Evolutionary conservation across 176 grass and related monocot genomes (phyloP), one percentile per base, ranked within the genome.

Genomic region (Triticum aestivum): DNA sequence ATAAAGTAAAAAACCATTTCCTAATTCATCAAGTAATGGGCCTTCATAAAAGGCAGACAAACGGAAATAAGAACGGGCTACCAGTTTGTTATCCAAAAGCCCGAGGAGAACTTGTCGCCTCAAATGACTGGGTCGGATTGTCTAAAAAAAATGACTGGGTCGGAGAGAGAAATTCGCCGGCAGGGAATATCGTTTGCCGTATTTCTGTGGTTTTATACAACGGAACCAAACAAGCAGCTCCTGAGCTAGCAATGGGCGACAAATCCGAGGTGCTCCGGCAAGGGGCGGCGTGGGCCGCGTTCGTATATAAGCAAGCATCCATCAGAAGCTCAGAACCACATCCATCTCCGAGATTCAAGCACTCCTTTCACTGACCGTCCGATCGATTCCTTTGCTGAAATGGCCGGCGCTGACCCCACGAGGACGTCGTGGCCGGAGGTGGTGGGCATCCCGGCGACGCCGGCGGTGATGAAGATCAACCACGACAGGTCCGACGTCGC

Each of bases 361-460:
- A 3, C 67, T 10, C n/a, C 70, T 45, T 45, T 14, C 38, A 3
- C 42, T n/a, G 39, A 73, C n/a, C 68, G 17, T 39, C 67, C 5
- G 68, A 41, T 8, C 21, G 11, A 8, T 45, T 24, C 71, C 2
- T 42, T 29, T 0, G 13, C 73, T 70, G 44, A 51, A 9, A 75
- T 75, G 73, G 73, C 73, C 17, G 73, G 73, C 73, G 73, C 73
- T 5, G 73, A 75, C 73, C 73, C 73, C 13, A 75, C 13, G 24
- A 75, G 73, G 44, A 75, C 73, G 44, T 75, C 73, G 14, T 75
- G 73, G 73, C 73, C 73, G 44, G 73, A 75, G 73, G 73, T 75
- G 44, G 73, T 75, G 44, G 73, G 73, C 24, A 75, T 75, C 44
- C 73, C 73, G 73, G 73, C 73, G 73, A 52, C 73, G 44, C 73